Evolutionary conservation across 192 early-diverging fungal genomes (phyloP).

Genomic region (Backusella luteola): DNA sequence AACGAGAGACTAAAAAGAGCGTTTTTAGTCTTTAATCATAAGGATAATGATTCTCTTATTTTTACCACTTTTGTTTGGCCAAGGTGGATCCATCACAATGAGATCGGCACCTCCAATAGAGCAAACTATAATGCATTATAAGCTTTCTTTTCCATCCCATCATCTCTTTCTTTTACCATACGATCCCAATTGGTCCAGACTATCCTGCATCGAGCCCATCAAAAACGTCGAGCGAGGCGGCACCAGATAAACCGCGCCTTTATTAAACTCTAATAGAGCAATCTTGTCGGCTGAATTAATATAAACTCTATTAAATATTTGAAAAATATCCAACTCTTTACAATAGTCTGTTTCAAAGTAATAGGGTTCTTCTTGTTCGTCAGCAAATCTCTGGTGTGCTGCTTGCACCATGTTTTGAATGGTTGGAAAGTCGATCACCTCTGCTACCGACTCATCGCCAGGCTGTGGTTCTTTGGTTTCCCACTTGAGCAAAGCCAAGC

Average conservation of each 20-base stretch:
- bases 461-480: neutral
- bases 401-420: conserved; percentile 9
- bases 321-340: conserved; percentile 11
- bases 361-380: conserved; percentile 4
- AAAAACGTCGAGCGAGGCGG: conserved; percentile 16
- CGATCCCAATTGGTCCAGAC: conserved; percentile 10
- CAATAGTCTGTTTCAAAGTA: neutral
- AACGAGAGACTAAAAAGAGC: conserved; percentile 38
- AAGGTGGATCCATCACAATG: conserved; percentile 65
- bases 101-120: conserved; percentile 40
- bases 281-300: neutral
- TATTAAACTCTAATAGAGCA: neutral
- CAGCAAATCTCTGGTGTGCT: neutral
- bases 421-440: conserved; percentile 4
- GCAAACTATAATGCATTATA: conserved; percentile 11
- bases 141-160: neutral
- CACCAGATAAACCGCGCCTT: conserved; percentile 9
- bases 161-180: neutral
- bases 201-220: conserved; percentile 24
- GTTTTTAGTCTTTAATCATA: no score
- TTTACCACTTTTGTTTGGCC: conserved; percentile 64
- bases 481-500: neutral
- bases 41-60: neutral
- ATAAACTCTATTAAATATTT: conserved; percentile 10
- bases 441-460: neutral